phyloP scores from a whole-genome alignment of 169 alveolate genomes.

The Fabrea salina region DNA sequence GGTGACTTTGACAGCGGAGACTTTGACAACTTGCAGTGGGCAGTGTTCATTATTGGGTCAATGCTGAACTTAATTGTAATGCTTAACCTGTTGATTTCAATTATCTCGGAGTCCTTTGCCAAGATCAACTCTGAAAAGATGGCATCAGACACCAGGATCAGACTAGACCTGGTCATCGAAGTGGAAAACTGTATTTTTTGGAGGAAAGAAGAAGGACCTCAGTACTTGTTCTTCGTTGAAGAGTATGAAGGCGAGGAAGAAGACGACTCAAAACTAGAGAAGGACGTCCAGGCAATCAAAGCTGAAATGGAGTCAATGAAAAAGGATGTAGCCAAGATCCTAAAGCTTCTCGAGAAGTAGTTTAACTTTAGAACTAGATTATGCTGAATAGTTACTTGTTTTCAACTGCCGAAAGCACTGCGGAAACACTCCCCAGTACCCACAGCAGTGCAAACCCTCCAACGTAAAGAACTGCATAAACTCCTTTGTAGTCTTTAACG shows the following conservation, averaged over 20 bases:
- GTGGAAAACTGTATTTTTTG: slow-evolving; percentile 27
- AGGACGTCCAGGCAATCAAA: no score
- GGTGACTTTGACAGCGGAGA: slow-evolving; percentile 19
- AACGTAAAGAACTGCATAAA: no score
- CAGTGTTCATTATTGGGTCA: not conserved
- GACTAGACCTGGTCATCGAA: slow-evolving; percentile 21
- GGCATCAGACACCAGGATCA: not conserved
- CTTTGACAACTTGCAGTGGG: not conserved
- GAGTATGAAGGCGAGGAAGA: not conserved
- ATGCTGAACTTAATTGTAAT: slow-evolving; percentile 37
- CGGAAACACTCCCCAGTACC: no score
- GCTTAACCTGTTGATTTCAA: slow-evolving; percentile 50
- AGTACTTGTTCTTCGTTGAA: not conserved
- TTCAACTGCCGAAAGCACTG: no score
- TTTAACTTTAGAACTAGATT: no score
- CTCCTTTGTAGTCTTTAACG: no score
- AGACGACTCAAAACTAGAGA: no score
- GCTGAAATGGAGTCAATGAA: no score
- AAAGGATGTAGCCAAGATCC: no score
- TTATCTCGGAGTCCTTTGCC: slow-evolving; percentile 40
- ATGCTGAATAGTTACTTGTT: no score
- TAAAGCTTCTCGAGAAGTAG: no score
- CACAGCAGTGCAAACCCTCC: no score
- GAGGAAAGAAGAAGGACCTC: not conserved
- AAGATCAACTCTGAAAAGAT: not conserved